A percentile compares a stretch with the other conserved stretches of the same genome.
phyloP scores from a whole-genome alignment of 1,284 basidiomycete species.

The Moesziomyces globuligerus region DNA sequence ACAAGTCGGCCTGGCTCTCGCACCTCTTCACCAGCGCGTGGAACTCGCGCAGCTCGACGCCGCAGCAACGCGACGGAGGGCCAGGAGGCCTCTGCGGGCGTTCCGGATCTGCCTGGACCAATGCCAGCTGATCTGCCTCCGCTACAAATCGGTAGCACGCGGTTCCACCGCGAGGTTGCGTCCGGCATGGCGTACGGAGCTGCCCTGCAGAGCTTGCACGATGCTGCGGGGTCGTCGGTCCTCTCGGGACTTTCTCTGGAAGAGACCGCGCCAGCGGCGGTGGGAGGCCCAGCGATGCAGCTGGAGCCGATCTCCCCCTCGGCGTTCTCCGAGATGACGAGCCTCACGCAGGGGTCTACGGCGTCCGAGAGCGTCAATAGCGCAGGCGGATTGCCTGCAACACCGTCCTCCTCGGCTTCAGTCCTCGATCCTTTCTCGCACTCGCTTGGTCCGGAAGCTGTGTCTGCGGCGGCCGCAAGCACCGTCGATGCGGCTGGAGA shows the following conservation, averaged over 20 bases:
- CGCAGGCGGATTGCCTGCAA: conserved; percentile 26
- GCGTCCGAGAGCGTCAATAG: conserved; percentile 37
- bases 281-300: conserved; percentile 3
- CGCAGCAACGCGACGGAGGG: conserved; percentile 23
- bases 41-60: conserved; percentile 25
- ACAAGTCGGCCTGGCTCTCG: conserved; percentile 25
- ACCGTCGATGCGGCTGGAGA: conserved; percentile 8
- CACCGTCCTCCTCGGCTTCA: conserved; percentile 24
- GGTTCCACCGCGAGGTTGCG: conserved; percentile 10
- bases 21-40: conserved; percentile 25
- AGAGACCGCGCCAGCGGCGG: neutral
- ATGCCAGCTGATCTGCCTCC: conserved; percentile 21
- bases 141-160: conserved; percentile 16
- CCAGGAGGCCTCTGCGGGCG: conserved; percentile 1
- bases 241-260: conserved; percentile 3
- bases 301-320: conserved; percentile 39
- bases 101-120: conserved; percentile 7
- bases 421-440: conserved; percentile 14
- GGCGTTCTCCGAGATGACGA: conserved; percentile 43
- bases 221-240: neutral
- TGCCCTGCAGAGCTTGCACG: neutral
- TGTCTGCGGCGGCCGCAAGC: neutral
- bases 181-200: conserved; percentile 6
- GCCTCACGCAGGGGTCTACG: conserved; percentile 39
- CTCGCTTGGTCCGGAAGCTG: neutral